A percentile compares a stretch with the other conserved stretches of the same genome.
Evolutionary conservation across 352 stramenopile genomes (phyloP).

Genomic region (Globisporangium nodosum): DNA sequence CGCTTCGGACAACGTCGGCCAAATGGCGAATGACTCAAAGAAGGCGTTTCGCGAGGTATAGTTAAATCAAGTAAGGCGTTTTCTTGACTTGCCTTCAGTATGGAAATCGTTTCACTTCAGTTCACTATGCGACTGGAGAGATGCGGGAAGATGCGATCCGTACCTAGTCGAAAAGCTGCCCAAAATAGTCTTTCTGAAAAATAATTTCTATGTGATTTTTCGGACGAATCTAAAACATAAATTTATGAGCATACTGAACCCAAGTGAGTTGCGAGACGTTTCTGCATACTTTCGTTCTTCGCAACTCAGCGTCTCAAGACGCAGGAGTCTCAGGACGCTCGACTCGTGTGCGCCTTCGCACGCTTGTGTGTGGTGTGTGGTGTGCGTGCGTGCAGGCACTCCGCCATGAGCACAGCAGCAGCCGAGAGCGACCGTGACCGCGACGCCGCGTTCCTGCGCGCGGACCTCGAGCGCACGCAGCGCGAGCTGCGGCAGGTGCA

Average conservation of each 20-base stretch:
- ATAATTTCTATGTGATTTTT: not conserved
- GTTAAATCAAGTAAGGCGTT: not conserved
- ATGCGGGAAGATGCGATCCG: constrained; percentile 1
- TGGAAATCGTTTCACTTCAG: not conserved
- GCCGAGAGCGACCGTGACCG: not conserved
- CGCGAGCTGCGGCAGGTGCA: constrained; percentile 65
- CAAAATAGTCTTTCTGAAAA: not conserved
- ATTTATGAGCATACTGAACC: no score
- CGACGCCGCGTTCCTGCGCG: constrained; percentile 25
- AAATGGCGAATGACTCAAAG: not conserved
- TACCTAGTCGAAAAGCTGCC: not conserved
- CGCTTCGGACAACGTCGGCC: not conserved
- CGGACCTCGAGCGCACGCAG: constrained; percentile 44
- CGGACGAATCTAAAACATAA: no score
- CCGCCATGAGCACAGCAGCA: not conserved
- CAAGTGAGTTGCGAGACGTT: no score
- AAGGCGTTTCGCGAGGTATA: not conserved
- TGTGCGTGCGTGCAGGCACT: not conserved
- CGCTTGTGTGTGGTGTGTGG: not conserved
- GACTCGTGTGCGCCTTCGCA: not conserved
- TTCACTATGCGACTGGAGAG: not conserved
- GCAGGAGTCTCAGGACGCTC: not conserved
- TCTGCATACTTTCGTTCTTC: no score
- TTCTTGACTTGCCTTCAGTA: not conserved
- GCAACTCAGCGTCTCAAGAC: no score